phyloP scores from a whole-genome alignment of 2,329 filamentous ascomycete species.

The Aspergillus fijiensis region DNA sequence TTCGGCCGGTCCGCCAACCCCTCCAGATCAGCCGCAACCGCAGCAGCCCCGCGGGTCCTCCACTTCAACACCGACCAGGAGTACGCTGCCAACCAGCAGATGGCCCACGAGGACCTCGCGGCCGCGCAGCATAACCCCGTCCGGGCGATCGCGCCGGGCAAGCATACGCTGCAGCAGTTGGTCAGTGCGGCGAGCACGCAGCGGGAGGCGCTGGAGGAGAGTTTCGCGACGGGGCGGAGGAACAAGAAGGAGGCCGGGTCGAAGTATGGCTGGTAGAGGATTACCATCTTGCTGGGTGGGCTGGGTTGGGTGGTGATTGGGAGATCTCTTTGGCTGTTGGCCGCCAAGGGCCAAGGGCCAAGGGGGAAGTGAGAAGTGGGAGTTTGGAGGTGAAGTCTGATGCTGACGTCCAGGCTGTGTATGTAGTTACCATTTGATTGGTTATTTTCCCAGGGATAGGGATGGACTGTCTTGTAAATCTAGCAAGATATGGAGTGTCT shows the following conservation, averaged over 20 bases:
- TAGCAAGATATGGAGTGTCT: too few relatives aligned
- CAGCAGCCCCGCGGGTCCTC: slow-evolving; percentile 62
- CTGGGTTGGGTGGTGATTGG: not conserved
- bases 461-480: too few relatives aligned
- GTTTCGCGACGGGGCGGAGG: slow-evolving; percentile 76
- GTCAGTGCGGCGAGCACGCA: slow-evolving; percentile 80
- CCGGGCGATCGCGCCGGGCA: slow-evolving; percentile 77
- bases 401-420: too few relatives aligned
- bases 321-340: not conserved
- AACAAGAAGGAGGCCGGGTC: slow-evolving; percentile 80
- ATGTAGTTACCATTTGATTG: too few relatives aligned
- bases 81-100: slow-evolving; percentile 78
- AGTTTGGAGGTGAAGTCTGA: too few relatives aligned
- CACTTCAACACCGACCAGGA: slow-evolving; percentile 88
- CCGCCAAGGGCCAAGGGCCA: not conserved
- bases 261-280: slow-evolving; percentile 73
- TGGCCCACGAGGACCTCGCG: slow-evolving; percentile 62
- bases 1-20: slow-evolving; percentile 65
- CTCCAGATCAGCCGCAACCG: slow-evolving; percentile 37
- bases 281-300: not conserved
- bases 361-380: too few relatives aligned
- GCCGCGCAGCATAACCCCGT: slow-evolving; percentile 73
- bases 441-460: too few relatives aligned
- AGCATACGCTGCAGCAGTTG: slow-evolving; percentile 85
- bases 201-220: slow-evolving; percentile 85